Conservation (phyloP, 2,329 filamentous ascomycete species). For the Aspergillus sp. region DNA sequence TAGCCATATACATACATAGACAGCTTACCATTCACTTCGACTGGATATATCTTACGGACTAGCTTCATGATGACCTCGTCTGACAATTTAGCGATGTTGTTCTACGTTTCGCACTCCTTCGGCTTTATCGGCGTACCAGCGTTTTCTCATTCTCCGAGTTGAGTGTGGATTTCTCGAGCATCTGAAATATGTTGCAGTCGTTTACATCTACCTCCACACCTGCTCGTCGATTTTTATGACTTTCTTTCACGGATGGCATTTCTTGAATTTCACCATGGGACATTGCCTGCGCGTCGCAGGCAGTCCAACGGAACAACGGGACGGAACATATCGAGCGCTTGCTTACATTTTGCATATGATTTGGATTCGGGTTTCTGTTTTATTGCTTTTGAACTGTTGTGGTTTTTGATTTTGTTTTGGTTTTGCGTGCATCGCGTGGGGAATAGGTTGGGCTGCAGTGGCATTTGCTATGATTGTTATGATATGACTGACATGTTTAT, state of each 20-base stretch:
- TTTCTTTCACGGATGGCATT: background rate
- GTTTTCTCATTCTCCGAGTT: constrained; percentile 15
- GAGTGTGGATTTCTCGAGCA: constrained; percentile 19
- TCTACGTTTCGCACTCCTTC: constrained; percentile 19
- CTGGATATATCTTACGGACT: constrained; percentile 26
- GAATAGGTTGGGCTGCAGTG: constrained; percentile 17
- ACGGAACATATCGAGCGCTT: constrained; percentile 8
- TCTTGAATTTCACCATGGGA: background rate
- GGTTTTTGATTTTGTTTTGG: background rate
- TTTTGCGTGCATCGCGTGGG: constrained; percentile 24
- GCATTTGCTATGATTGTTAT: constrained; percentile 27
- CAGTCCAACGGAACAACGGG: constrained; percentile 2
- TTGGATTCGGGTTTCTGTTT: constrained; percentile 14
- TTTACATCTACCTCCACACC: constrained; percentile 17
- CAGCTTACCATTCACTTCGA: constrained; percentile 26
- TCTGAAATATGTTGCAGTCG: constrained; percentile 18
- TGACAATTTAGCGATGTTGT: constrained; percentile 28
- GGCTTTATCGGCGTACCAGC: constrained; percentile 23
- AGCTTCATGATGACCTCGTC: constrained; percentile 19
- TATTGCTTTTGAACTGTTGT: constrained; percentile 1
- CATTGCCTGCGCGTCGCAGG: background rate
- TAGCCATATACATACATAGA: constrained; percentile 30
- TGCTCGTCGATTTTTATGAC: background rate
- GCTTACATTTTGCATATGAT: constrained; percentile 4
- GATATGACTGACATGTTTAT: constrained; percentile 28